Conservation (phyloP, 768 basidiomycete genomes). For the Erythrobasidium yunnanense region DNA sequence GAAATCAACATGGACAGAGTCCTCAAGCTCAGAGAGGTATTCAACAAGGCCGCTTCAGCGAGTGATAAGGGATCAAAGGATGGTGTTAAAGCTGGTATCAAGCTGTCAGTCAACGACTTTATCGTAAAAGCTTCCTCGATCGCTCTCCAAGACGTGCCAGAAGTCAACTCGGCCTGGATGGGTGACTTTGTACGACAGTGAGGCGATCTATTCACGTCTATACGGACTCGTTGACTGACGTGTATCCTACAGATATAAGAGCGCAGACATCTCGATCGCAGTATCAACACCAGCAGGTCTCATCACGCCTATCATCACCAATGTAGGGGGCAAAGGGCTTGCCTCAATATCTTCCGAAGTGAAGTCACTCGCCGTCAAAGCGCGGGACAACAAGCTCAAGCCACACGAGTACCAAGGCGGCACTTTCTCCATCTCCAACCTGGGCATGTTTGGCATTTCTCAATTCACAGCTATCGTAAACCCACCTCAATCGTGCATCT, state of each 20-base stretch:
- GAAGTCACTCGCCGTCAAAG: constrained; percentile 85
- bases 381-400: constrained; percentile 87
- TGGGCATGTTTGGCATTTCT: constrained; percentile 87
- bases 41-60: constrained; percentile 60
- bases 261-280: constrained; percentile 91
- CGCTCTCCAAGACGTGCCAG: constrained; percentile 86
- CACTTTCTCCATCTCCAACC: constrained; percentile 96
- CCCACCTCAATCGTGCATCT: constrained; percentile 92
- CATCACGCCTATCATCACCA: constrained; percentile 93
- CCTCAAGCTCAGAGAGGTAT: constrained; percentile 82
- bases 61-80: constrained; percentile 59
- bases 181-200: constrained; percentile 91
- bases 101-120: constrained; percentile 96
- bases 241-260: constrained; percentile 59
- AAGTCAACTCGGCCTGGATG: constrained; percentile 95
- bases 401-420: constrained; percentile 98
- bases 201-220: constrained; percentile 40
- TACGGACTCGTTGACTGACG: constrained; percentile 37
- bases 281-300: constrained; percentile 91
- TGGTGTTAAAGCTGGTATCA: constrained; percentile 47
- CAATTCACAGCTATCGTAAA: constrained; percentile 99
- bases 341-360: constrained; percentile 84
- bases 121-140: constrained; percentile 87
- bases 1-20: constrained; percentile 96
- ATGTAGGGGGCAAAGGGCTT: constrained; percentile 83